Evolutionary conservation across 1,139 yeast genomes (phyloP), one percentile per base, ranked within the genome.

Genomic region (Diutina ranongensis): DNA sequence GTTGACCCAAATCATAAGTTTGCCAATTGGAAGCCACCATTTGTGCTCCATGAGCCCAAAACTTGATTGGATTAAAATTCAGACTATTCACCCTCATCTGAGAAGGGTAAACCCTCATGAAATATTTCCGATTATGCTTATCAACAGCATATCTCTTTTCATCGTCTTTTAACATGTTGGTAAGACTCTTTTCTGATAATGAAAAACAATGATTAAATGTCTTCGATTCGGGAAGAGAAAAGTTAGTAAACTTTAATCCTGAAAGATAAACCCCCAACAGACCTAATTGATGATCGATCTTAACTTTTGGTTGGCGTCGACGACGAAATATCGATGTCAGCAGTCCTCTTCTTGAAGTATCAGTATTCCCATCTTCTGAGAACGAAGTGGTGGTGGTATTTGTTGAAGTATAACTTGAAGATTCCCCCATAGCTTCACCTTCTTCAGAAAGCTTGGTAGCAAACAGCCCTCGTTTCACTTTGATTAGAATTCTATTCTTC

Each of bases 21-120:
- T 92, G 98, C 97, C 97, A 94, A 57, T 92, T 92, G 1, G 95
- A 80, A 0, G 98, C 97, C 3, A 86, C 97, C 88, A 94, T 77
- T 57, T 92, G 98, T 3, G 75, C 82, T 0, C 99, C 99, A 46
- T 74, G 68, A 44, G 71, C 69, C 98, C 99, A 92, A 56, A 77
- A 87, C 0, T 63, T 63, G 4, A 85, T 64, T 0, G 98, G 97
- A 41, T 73, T 72, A 56, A 86, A 89, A 56, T 92, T 92, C 3
- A 87, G 71, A 1, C 96, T 87, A 46, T 71, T 80, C 49, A 86
- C 71, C 45, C 97, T 66, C 48, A 78, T 74, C 12, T 79, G 80
- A 0, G 94, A 80, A 0, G 99, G 99, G 58, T 94, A 92, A 0
- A 88, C 76, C 46, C 99, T 71, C 83, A 87, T 80, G 48, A 92